Percentiles rank a stretch among this genome's conserved stretches.
Conservation (phyloP, 2,329 filamentous ascomycete genomes). For the Aspergillus viridinutans region DNA sequence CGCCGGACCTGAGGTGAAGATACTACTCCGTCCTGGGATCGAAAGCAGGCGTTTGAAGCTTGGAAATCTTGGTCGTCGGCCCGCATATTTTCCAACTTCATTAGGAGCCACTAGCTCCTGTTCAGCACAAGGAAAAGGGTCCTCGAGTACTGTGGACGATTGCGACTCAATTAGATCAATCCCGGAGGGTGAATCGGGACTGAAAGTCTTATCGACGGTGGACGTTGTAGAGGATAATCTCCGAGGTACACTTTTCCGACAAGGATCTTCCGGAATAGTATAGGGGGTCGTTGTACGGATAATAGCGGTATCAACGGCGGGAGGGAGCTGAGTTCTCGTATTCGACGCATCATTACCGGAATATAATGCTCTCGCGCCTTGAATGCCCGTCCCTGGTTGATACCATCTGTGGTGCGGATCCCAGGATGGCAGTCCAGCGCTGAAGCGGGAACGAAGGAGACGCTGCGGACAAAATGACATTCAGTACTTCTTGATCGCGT, state of each 20-base stretch:
- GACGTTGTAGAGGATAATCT: background rate
- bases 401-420: conserved; percentile 17
- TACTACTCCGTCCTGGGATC: background rate
- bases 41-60: background rate
- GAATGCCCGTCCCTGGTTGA: conserved; percentile 13
- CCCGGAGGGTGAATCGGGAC: background rate
- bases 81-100: background rate
- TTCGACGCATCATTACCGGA: conserved; percentile 10
- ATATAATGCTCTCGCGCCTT: conserved; percentile 4
- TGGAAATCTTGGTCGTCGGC: background rate
- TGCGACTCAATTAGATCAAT: background rate
- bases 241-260: background rate
- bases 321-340: background rate
- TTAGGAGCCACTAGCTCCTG: background rate
- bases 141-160: background rate
- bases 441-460: conserved; percentile 27
- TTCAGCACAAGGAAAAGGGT: background rate
- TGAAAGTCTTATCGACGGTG: too few relatives aligned
- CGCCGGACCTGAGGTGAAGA: background rate
- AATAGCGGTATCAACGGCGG: background rate
- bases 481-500: conserved; percentile 24
- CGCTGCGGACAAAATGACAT: conserved; percentile 33
- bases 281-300: background rate
- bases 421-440: conserved; percentile 22
- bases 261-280: background rate